These are phyloP conservation scores for Mycosphaerella arachidis DNA, from an alignment of 2,329 filamentous ascomycete species.

Conservation along the genomic window DNA sequence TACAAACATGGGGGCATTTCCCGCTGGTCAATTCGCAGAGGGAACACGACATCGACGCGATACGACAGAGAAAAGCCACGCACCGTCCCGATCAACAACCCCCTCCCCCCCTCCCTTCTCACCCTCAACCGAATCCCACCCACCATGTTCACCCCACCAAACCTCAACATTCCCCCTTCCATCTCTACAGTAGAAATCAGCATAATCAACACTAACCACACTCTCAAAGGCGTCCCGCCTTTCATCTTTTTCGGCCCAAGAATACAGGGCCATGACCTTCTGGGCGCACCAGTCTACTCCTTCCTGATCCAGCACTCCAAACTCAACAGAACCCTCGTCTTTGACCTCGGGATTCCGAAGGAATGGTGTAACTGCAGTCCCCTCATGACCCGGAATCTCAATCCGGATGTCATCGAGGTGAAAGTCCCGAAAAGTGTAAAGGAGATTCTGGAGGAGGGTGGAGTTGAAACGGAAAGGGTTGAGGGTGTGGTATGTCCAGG, in stretches of 20 bases:
- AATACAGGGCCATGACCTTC: slow-evolving; percentile 33
- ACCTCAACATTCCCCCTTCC: slow-evolving; percentile 29
- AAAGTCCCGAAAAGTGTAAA: slow-evolving; percentile 32
- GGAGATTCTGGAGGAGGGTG: slow-evolving; percentile 12
- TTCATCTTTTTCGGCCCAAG: slow-evolving; percentile 31
- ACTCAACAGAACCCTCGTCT: slow-evolving; percentile 27
- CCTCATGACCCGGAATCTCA: slow-evolving; percentile 4
- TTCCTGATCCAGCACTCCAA: slow-evolving; percentile 44
- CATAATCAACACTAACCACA: slow-evolving; percentile 28
- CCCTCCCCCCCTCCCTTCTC: too few relatives aligned
- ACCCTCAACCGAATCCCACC: slow-evolving; percentile 10
- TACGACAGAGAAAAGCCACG: neutral
- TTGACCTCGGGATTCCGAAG: slow-evolving; percentile 44
- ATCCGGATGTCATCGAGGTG: slow-evolving; percentile 27
- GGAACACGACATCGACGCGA: neutral
- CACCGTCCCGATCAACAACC: neutral
- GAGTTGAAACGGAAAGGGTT: neutral
- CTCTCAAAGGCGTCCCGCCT: slow-evolving; percentile 14
- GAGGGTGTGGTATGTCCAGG: slow-evolving; percentile 20
- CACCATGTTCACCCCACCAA: slow-evolving; percentile 26
- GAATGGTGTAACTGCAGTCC: slow-evolving; percentile 28
- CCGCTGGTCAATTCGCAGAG: neutral
- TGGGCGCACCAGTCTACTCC: slow-evolving; percentile 38
- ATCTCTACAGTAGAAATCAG: slow-evolving; percentile 28
- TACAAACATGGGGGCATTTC: neutral